A percentile compares a stretch with the other conserved stretches of the same genome.
phyloP scores from a whole-genome alignment of 2,329 filamentous ascomycete species.

The Aspergillus costaricaensis region DNA sequence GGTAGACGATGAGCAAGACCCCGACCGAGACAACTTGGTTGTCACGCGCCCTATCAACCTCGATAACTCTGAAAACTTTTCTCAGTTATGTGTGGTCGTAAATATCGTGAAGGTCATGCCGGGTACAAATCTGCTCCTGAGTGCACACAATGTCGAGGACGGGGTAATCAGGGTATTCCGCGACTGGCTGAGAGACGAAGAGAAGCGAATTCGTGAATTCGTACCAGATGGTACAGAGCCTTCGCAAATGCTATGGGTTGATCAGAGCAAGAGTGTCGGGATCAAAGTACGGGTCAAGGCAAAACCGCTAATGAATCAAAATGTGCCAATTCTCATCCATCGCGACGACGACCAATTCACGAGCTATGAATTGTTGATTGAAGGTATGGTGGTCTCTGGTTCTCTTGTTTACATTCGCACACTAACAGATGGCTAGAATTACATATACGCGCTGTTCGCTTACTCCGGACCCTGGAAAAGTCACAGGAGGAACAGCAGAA shows the following conservation, averaged over 20 bases:
- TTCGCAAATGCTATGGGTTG: slow-evolving; percentile 66
- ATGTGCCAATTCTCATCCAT: slow-evolving; percentile 57
- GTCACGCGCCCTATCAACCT: slow-evolving; percentile 64
- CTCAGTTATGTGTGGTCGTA: slow-evolving; percentile 69
- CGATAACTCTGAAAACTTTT: slow-evolving; percentile 71
- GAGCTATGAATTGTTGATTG: slow-evolving; percentile 69
- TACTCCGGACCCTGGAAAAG: slow-evolving; percentile 67
- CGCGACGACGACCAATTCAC: slow-evolving; percentile 67
- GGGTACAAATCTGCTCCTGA: slow-evolving; percentile 62
- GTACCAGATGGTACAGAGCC: slow-evolving; percentile 27
- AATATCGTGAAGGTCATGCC: slow-evolving; percentile 69
- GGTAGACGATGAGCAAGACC: slow-evolving; percentile 8
- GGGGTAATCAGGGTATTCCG: slow-evolving; percentile 71
- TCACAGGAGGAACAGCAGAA: slow-evolving; percentile 62
- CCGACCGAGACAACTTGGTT: slow-evolving; percentile 18
- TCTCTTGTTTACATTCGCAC: too few species aligned
- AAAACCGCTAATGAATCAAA: slow-evolving; percentile 45
- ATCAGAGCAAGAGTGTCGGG: slow-evolving; percentile 63
- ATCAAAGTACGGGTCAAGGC: slow-evolving; percentile 66
- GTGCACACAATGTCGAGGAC: slow-evolving; percentile 67
- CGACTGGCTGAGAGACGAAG: slow-evolving; percentile 64
- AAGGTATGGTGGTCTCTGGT: slow-evolving; percentile 56
- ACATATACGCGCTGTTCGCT: slow-evolving; percentile 62
- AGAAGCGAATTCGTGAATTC: slow-evolving; percentile 8
- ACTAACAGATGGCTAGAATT: slow-evolving; percentile 55